Evolutionary conservation across 1,139 yeast species (phyloP).

Genomic region (Geotrichum phurueaensis): DNA sequence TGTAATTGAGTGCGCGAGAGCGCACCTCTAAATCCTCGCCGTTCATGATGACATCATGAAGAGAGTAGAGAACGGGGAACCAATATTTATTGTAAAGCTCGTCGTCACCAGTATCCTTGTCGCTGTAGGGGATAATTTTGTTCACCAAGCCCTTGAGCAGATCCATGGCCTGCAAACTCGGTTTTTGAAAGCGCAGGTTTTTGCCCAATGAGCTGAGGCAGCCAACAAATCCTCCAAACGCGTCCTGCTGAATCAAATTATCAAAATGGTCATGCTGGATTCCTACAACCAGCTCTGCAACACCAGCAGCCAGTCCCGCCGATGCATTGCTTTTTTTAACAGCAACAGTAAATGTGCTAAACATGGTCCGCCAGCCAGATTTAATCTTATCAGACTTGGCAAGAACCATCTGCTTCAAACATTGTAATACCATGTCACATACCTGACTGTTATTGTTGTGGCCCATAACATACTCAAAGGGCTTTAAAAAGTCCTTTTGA

Average conservation of each 20-base stretch:
- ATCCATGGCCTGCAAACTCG: constrained; percentile 74
- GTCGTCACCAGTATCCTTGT: constrained; percentile 24
- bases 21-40: constrained; percentile 94
- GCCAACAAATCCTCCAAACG: constrained; percentile 65
- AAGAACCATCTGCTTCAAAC: constrained; percentile 77
- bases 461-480: constrained; percentile 73
- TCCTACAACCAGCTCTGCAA: constrained; percentile 57
- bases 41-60: constrained; percentile 84
- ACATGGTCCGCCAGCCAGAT: constrained; percentile 93
- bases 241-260: constrained; percentile 64
- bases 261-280: constrained; percentile 59
- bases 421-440: constrained; percentile 85
- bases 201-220: constrained; percentile 79
- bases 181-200: constrained; percentile 74
- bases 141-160: constrained; percentile 61
- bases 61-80: constrained; percentile 81
- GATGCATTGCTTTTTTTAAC: constrained; percentile 44
- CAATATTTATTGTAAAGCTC: constrained; percentile 48
- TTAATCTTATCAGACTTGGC: constrained; percentile 69
- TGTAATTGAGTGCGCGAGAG: constrained; percentile 73
- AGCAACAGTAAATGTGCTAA: constrained; percentile 66
- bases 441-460: constrained; percentile 66
- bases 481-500: constrained; percentile 88
- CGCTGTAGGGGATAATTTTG: constrained; percentile 37
- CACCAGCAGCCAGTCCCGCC: constrained; percentile 49